Base-by-base conservation (phyloP, 163 green algal genomes). In the Smithsoniella earleae region DNA sequence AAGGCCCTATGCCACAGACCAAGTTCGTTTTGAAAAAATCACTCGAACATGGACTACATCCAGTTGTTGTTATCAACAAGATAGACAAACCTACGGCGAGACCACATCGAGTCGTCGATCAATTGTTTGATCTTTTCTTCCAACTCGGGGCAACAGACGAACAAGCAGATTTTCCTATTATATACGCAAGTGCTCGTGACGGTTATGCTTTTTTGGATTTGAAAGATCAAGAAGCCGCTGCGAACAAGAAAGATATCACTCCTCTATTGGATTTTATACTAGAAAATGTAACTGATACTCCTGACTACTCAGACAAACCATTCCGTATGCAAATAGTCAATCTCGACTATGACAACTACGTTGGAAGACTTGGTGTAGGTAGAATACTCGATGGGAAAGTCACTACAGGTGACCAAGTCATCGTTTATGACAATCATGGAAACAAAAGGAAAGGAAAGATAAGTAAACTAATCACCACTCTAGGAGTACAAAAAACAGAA, bases 71-170 rank as follows among this genome's bases (percentile, higher is more conserved):
- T 20, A 75, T 94, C 20, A 94, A 92, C 77, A 92, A 92, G 82
- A 82, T 83, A 66, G 34, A 74, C 52, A 5, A 65, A 16, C 49
- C 75, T 16, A 36, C 22, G 1, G 81, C 82, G 20, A 91, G 82
- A 10, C 65, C 79, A 33, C 79, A 86, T 77, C 85, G 86, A 27
- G 85, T 91, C 36, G 85, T 91, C 52, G 88, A 74, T 44, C 75
- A 85, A 10, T 73, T 95, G 30, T 95, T 97, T 75, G 91, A 97
- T 76, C 79, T 93, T 62, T 91, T 96, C 82, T 85, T 84, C 6
- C 72, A 76, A 6, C 74, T 92, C 74, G 88, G 87, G 0, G 89
- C 88, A 27, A 77, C 74, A 3, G 90, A 96, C 40, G 86, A 90
- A 45, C 87, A 93, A 80, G 83, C 92, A 2, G 88, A 96, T 77